phyloP scores from a whole-genome alignment of 306 rosid genomes.

The Ormosia semicastrata region DNA sequence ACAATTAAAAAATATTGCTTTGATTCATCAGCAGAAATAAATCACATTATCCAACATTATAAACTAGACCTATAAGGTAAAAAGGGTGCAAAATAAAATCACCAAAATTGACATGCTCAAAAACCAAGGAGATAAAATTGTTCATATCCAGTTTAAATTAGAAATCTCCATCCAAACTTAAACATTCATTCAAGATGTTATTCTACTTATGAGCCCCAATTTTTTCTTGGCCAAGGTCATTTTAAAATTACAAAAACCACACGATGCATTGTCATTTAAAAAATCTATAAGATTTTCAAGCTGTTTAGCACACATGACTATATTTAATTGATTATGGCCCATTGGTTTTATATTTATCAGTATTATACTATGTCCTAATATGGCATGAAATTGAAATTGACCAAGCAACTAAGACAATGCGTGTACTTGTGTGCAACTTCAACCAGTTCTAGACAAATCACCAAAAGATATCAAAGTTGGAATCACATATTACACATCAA shows the following conservation, averaged over 20 bases:
- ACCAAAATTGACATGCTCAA: background rate
- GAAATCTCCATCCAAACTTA: conserved; percentile 4
- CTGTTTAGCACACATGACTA: conserved; percentile 6
- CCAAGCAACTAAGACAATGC: background rate
- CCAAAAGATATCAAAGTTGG: conserved; percentile 15
- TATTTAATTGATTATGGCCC: background rate
- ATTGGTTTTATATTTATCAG: background rate
- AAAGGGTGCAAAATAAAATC: conserved; percentile 8
- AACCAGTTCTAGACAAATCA: conserved; percentile 24
- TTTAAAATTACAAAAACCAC: conserved; percentile 6
- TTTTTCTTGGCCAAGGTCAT: background rate
- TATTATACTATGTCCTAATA: background rate
- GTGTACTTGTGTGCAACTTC: background rate
- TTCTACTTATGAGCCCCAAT: background rate
- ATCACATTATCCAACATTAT: conserved; percentile 5
- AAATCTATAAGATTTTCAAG: background rate
- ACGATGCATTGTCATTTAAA: background rate
- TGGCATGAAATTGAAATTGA: conserved; percentile 15
- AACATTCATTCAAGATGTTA: conserved; percentile 25
- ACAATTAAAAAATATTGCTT: background rate
- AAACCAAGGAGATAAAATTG: conserved; percentile 12
- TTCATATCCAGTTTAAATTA: conserved; percentile 10
- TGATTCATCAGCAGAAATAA: background rate
- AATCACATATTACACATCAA: conserved; percentile 17
- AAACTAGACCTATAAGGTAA: conserved; percentile 7